phyloP scores from a whole-genome alignment of 768 basidiomycete species.

The Coprinopsis strossmayeri region DNA sequence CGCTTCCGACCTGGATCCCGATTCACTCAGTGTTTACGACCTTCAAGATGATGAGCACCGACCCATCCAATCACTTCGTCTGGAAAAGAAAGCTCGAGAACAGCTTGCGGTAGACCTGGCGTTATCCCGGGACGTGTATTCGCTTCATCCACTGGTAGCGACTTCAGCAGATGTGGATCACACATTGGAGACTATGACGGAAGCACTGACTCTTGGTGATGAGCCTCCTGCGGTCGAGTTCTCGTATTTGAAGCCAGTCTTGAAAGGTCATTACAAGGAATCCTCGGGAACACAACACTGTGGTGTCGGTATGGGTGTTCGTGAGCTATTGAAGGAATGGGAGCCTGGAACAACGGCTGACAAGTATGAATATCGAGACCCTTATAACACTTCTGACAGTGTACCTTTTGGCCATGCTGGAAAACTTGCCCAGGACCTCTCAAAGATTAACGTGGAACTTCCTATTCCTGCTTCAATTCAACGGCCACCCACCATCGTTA shows the following conservation, averaged over 20 bases:
- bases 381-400: conserved; percentile 34
- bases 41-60: conserved; percentile 30
- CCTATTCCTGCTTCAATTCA: too few relatives aligned
- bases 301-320: conserved; percentile 43
- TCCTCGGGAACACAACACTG: conserved; percentile 7
- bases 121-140: conserved; percentile 53
- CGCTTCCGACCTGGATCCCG: conserved; percentile 23
- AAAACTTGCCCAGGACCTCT: too few relatives aligned
- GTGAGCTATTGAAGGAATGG: conserved; percentile 67
- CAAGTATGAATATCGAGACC: conserved; percentile 47
- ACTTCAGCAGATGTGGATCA: conserved; percentile 19
- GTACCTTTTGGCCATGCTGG: background rate
- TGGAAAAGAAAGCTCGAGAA: conserved; percentile 50
- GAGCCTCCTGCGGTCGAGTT: conserved; percentile 57
- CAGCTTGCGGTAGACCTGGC: conserved; percentile 58
- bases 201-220: conserved; percentile 48
- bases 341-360: conserved; percentile 45
- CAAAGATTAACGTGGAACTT: too few relatives aligned
- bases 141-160: conserved; percentile 34
- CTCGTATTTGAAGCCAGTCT: conserved; percentile 51
- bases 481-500: too few relatives aligned
- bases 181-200: conserved; percentile 50
- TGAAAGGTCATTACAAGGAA: conserved; percentile 21
- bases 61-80: conserved; percentile 32
- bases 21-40: conserved; percentile 38